Conservation (phyloP, 2,329 filamentous ascomycete genomes). For the Xylariaceae sp. region DNA sequence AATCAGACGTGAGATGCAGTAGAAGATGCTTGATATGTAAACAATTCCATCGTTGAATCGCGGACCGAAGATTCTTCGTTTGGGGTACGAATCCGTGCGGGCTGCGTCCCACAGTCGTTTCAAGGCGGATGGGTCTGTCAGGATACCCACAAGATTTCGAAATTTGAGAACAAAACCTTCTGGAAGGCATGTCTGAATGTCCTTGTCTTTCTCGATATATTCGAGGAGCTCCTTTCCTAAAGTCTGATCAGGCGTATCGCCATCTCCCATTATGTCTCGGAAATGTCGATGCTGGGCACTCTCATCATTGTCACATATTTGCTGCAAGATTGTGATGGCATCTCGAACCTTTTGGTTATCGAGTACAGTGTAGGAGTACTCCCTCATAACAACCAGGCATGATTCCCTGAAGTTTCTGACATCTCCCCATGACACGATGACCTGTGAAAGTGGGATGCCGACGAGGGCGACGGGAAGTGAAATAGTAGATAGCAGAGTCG, state of each 20-base stretch:
- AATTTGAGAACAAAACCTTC: not conserved
- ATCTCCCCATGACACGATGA: not conserved
- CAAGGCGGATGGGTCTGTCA: not conserved
- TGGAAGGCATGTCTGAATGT: not conserved
- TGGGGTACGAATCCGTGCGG: conserved; percentile 6
- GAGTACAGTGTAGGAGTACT: conserved; percentile 5
- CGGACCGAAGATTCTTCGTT: not conserved
- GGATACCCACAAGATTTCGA: not conserved
- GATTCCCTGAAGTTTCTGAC: not conserved
- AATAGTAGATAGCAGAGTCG: conserved; percentile 6
- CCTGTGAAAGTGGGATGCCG: conserved; percentile 1
- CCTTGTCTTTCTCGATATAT: not conserved
- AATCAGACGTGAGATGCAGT: conserved; percentile 7
- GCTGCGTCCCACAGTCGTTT: conserved; percentile 5
- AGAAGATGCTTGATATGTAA: conserved; percentile 3
- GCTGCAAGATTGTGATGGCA: not conserved
- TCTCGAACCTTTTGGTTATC: not conserved
- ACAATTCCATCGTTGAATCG: conserved; percentile 1
- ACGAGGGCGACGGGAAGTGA: not conserved
- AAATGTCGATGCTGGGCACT: not conserved
- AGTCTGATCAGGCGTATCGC: not conserved
- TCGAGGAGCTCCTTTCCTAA: not conserved
- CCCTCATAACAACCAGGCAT: conserved; percentile 8
- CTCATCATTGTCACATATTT: not conserved
- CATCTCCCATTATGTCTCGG: not conserved